Conservation (phyloP, 495 filamentous ascomycete species). For the Stereocaulon alpinum region DNA sequence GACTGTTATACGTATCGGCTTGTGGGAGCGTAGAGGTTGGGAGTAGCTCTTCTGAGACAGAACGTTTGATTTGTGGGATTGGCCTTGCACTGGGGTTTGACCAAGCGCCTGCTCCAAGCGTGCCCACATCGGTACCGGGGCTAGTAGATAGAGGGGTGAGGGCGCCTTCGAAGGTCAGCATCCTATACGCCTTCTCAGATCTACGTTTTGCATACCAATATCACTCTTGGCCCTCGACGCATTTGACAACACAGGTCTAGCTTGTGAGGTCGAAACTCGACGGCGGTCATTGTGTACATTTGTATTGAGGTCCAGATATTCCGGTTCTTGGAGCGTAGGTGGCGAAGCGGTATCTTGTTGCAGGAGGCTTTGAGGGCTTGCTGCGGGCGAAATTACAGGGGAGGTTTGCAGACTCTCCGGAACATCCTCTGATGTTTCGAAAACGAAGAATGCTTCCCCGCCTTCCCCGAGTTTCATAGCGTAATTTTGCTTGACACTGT, state of each 20-base stretch:
- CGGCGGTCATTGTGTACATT: constrained; percentile 11
- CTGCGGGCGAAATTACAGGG: constrained; percentile 76
- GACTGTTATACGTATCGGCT: not conserved
- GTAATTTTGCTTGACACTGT: constrained; percentile 81
- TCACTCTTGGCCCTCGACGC: constrained; percentile 37
- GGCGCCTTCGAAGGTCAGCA: constrained; percentile 35
- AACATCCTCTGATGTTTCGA: constrained; percentile 83
- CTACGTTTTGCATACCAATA: constrained; percentile 31
- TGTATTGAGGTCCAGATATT: constrained; percentile 63
- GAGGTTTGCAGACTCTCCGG: constrained; percentile 88
- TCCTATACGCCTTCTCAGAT: not conserved
- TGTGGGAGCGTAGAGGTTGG: constrained; percentile 20
- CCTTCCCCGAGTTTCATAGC: constrained; percentile 98
- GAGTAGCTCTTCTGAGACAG: constrained; percentile 40
- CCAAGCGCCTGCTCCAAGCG: constrained; percentile 29
- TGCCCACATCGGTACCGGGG: constrained; percentile 41
- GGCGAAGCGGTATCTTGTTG: constrained; percentile 43
- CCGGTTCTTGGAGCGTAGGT: constrained; percentile 63
- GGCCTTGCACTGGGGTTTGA: constrained; percentile 26
- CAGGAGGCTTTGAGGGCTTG: constrained; percentile 57
- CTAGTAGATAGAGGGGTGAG: constrained; percentile 56
- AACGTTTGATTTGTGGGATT: constrained; percentile 37
- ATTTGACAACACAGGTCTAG: constrained; percentile 15
- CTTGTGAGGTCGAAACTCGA: not conserved
- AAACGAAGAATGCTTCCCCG: constrained; percentile 97